These are phyloP conservation scores for Thalassiosira hispida DNA, from an alignment of 352 stramenopile species.

Conservation along the genomic window DNA sequence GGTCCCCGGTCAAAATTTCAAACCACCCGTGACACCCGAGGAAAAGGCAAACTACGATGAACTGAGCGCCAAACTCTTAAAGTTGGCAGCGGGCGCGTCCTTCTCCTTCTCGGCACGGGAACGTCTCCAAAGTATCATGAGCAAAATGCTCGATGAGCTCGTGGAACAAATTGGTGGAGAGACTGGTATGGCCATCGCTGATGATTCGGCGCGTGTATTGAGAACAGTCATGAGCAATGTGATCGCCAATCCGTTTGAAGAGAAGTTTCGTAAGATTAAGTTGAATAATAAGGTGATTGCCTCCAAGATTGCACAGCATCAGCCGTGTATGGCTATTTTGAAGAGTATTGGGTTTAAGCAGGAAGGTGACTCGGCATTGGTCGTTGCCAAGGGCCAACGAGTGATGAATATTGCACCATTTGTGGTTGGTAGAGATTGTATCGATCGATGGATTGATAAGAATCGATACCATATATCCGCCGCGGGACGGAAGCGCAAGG, in stretches of 20 bases:
- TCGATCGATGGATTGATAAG: conserved; percentile 81
- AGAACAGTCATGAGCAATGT: conserved; percentile 76
- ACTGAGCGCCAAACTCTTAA: conserved; percentile 72
- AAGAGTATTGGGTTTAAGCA: conserved; percentile 72
- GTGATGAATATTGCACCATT: conserved; percentile 77
- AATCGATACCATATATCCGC: conserved; percentile 72
- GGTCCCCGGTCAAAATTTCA: conserved; percentile 56
- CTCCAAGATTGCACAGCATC: conserved; percentile 61
- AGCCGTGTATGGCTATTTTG: conserved; percentile 62
- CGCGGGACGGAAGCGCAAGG: conserved; percentile 64
- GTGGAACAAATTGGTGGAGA: conserved; percentile 57
- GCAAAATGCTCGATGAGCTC: conserved; percentile 66
- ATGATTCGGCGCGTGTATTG: conserved; percentile 72
- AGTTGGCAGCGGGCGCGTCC: conserved; percentile 62
- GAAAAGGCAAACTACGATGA: conserved; percentile 70
- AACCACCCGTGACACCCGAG: conserved; percentile 62
- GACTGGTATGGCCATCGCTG: conserved; percentile 62
- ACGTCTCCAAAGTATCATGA: conserved; percentile 65
- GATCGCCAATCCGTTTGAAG: conserved; percentile 72
- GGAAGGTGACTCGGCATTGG: conserved; percentile 52
- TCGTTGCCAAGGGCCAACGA: conserved; percentile 66
- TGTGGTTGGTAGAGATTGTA: conserved; percentile 70
- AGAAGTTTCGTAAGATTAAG: conserved; percentile 80
- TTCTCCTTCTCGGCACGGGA: conserved; percentile 82
- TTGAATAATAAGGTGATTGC: conserved; percentile 78